These are phyloP conservation scores for Paramyrothecium sp. DNA, from an alignment of 2,329 filamentous ascomycete species.

Conservation along the genomic window DNA sequence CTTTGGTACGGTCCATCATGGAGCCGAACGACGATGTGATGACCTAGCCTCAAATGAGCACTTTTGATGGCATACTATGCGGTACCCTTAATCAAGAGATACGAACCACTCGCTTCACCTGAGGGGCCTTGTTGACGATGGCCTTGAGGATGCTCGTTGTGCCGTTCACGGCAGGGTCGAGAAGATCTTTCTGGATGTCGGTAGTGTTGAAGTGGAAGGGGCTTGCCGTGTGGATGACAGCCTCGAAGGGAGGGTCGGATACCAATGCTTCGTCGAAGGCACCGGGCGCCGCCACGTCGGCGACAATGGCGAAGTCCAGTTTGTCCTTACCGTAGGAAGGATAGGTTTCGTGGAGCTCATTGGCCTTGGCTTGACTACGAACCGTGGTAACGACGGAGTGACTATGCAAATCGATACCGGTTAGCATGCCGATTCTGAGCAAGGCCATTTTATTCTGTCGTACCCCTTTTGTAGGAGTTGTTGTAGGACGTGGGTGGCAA, in stretches of 20 bases:
- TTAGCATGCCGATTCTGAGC: too few species aligned
- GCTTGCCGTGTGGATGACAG: slow-evolving; percentile 73
- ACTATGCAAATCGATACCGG: too few species aligned
- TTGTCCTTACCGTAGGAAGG: too few species aligned
- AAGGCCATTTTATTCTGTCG: too few species aligned
- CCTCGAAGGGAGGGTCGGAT: slow-evolving; percentile 58
- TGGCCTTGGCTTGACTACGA: too few species aligned
- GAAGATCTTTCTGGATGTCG: slow-evolving; percentile 42
- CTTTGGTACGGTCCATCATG: slow-evolving; percentile 37
- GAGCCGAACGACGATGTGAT: slow-evolving; percentile 46
- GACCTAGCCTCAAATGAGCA: too few species aligned
- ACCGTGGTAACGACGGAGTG: too few species aligned
- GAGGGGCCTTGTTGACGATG: slow-evolving; percentile 37
- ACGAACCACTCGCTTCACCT: slow-evolving; percentile 65
- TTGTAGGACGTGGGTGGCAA: too few species aligned
- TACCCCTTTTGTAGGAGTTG: too few species aligned
- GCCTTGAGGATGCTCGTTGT: slow-evolving; percentile 49
- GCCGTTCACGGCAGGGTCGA: slow-evolving; percentile 55
- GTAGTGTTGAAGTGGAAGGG: slow-evolving; percentile 70
- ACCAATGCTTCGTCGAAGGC: slow-evolving; percentile 67
- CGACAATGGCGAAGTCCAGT: slow-evolving; percentile 56
- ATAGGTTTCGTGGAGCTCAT: too few species aligned
- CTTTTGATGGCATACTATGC: too few species aligned
- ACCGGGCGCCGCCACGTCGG: slow-evolving; percentile 66
- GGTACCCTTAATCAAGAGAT: too few species aligned